A percentile compares a stretch with the other conserved stretches of the same genome.
These are phyloP conservation scores for Solanum gracilifrons DNA, from an alignment of 257 asterid species.

Conservation along the genomic window DNA sequence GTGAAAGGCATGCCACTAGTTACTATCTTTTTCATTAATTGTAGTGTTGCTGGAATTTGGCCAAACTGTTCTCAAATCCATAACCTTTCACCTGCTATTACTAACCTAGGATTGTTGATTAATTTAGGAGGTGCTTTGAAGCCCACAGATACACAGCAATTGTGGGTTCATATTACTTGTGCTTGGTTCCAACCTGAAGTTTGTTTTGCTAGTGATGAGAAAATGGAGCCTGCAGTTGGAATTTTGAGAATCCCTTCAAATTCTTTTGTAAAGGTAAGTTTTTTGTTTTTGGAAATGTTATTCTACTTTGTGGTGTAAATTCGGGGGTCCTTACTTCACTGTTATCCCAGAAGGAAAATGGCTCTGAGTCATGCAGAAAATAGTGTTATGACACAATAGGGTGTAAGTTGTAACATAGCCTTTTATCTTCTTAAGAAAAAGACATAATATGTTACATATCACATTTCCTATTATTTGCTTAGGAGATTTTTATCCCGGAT, in stretches of 20 bases:
- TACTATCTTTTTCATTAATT: background rate
- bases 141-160: slow-evolving; percentile 77
- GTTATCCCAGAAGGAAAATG: background rate
- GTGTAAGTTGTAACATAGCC: background rate
- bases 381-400: background rate
- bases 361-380: background rate
- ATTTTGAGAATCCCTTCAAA: slow-evolving; percentile 86
- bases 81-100: background rate
- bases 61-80: background rate
- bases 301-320: background rate
- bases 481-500: background rate
- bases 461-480: background rate
- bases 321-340: background rate
- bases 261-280: slow-evolving; percentile 73
- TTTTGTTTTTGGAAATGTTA: background rate
- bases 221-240: slow-evolving; percentile 97
- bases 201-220: slow-evolving; percentile 83
- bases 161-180: slow-evolving; percentile 98
- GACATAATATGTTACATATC: background rate
- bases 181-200: slow-evolving; percentile 99
- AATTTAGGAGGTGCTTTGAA: slow-evolving; percentile 87
- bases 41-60: background rate
- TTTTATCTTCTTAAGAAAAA: background rate
- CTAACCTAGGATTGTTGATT: slow-evolving; percentile 8
- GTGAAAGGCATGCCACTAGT: slow-evolving; percentile 61